Base-by-base conservation (phyloP, 345 rosid species). In the Salix viminalis region DNA sequence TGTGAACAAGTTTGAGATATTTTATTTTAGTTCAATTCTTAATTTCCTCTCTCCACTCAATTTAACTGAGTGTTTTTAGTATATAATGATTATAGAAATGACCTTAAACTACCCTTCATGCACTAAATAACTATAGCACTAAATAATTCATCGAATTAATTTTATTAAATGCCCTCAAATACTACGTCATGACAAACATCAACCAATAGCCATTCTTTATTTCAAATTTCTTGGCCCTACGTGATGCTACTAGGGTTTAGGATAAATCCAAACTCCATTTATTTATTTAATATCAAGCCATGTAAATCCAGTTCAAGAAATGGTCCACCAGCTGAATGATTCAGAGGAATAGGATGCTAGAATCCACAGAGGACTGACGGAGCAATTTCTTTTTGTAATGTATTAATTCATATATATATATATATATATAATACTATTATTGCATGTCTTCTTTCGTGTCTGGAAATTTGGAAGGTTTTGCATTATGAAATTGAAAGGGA, bases 251-350 rank as follows among this genome's bases (percentile, higher is more conserved):
- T 37, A 50, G 70, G 74, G 75, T 60, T 10, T 56, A 26, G 58
- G 24, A 82, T 42, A 77, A 75, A 76, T 80, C 80, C 88, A 83
- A 73, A 6, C 58, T 6, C 58, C 23, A 52, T 19, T 52, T 19
- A 34, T 34, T 34, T 34, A 34, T 34, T 34, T 34, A 34, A 18
- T 52, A 52, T 52, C 23, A 19, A 52, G 58, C 50, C 44, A 44
- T 64, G 76, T 34, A 76, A 74, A 77, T 81, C 79, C 87, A 83
- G 74, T 5, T 30, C 9, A 71, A 13, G 5, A 65, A 1, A 14
- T 84, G 89, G 79, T 85, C 86, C 84, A 80, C 86, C 42, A 58
- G 69, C 71, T 85, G 84, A 83, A 85, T 83, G 88, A 86, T 80
- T 84, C 85, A 79, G 85, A 75, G 83, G 75, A 79, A 79, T 34